These are phyloP conservation scores for Apiospora pterosperma DNA, from an alignment of 2,329 filamentous ascomycete genomes.

Conservation along the genomic window DNA sequence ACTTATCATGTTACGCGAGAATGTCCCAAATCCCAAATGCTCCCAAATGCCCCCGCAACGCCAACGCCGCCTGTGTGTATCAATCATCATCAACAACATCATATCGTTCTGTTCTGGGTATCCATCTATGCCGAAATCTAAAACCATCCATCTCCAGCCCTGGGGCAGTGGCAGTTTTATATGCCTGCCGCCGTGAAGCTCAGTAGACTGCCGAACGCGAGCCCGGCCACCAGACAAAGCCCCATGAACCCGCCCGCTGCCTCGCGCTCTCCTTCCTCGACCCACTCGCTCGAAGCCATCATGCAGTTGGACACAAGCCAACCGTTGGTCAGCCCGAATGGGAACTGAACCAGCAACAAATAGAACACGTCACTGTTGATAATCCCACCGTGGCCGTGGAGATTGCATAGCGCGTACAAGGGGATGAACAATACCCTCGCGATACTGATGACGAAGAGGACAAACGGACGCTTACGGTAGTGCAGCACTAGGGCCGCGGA, in stretches of 20 bases:
- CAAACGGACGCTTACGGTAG: conserved; percentile 55
- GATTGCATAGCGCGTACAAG: conserved; percentile 86
- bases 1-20: background rate
- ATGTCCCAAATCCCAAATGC: background rate
- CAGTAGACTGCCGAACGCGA: conserved; percentile 81
- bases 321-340: conserved; percentile 83
- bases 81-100: background rate
- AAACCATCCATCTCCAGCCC: too few relatives aligned
- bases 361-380: conserved; percentile 86
- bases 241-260: conserved; percentile 94
- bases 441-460: conserved; percentile 66
- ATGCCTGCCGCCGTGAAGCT: conserved; percentile 71
- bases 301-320: conserved; percentile 85
- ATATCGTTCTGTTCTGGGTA: background rate
- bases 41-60: background rate
- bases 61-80: background rate
- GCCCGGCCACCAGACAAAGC: conserved; percentile 77
- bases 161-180: conserved; percentile 22
- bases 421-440: conserved; percentile 71
- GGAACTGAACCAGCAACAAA: conserved; percentile 73
- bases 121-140: background rate
- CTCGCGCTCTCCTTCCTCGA: conserved; percentile 78
- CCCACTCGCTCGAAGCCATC: conserved; percentile 83
- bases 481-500: conserved; percentile 58
- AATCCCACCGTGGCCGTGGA: conserved; percentile 69